Evolutionary conservation across 2,329 filamentous ascomycete genomes (phyloP), one percentile per base, ranked within the genome.

Genomic region (Escovopsis sp.): DNA sequence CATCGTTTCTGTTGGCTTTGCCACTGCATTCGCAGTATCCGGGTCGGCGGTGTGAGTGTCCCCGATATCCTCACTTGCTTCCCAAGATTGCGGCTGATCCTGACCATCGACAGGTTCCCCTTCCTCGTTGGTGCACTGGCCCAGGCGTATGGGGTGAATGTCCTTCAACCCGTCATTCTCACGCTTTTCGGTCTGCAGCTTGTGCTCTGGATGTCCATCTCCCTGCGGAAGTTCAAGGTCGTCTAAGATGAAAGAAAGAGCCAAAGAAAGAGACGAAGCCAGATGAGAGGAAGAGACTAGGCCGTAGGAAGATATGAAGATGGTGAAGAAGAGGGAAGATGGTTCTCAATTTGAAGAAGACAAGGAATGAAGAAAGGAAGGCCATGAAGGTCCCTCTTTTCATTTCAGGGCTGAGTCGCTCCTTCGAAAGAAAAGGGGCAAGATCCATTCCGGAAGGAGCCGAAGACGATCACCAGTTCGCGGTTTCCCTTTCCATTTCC

Each of bases 1-100:
- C 48, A 79, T 90, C 26, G 72, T 71, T 15, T 75, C 77, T 0
- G 83, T 92, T 40, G 83, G 84, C 0, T 88, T 92, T 46, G 78
- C 79, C 1, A 75, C 80, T 1, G 82, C 83, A 0, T 75, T 88
- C 52, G 84, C 83, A 2, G 78, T 80, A 0, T 70, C 68, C 2
- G 84, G 84, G 0, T 81, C 77, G 1, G 76, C 80, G 2, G 47
- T 77, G 15, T 39, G 25, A 9, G 38, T 18, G n/a, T 26, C 14
- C 13, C 12, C 15, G 4, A 8, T 23, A n/a, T 4, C 17, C 15
- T 14, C 12, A 18, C 13, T 17, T 7, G 10, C 15, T 10, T 10
- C 14, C 9, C n/a, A 4, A 30, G 11, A 25, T 11, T 8, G 2
- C 4, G 11, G 21, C 21, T 25, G 21, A 25, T 11, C 21, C 8